These are phyloP conservation scores for Podospora bellae-mahoneyi DNA, from an alignment of 495 filamentous ascomycete genomes.

Conservation along the genomic window DNA sequence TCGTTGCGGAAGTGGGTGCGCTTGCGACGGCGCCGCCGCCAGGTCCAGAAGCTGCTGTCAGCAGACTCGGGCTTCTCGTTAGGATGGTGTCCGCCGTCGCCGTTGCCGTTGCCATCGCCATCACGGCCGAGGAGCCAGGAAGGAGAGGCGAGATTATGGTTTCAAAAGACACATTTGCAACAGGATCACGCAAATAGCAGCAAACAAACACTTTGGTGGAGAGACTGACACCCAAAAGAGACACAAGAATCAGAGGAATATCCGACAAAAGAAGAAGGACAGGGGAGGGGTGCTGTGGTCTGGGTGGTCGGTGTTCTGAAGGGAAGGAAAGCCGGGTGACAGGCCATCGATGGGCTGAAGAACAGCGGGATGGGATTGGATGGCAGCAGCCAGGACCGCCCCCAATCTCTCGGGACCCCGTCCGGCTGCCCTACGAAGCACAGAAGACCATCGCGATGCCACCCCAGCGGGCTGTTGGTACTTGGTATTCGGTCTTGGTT, in stretches of 20 bases:
- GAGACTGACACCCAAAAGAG: neutral
- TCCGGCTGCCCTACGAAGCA: neutral
- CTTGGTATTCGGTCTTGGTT: neutral
- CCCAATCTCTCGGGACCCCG: neutral
- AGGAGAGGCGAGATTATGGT: slow-evolving; percentile 15
- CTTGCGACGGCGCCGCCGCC: slow-evolving; percentile 15
- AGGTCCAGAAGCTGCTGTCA: slow-evolving; percentile 9
- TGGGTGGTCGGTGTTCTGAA: neutral
- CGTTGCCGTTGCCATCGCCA: slow-evolving; percentile 29
- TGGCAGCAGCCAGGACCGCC: neutral
- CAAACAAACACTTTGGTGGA: slow-evolving; percentile 1
- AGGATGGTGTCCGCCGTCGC: slow-evolving; percentile 22
- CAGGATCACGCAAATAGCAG: neutral
- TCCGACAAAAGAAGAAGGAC: neutral
- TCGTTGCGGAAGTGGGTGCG: slow-evolving; percentile 20
- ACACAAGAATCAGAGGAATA: neutral
- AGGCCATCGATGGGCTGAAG: neutral
- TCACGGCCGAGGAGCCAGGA: slow-evolving; percentile 24
- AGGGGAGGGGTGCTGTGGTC: neutral
- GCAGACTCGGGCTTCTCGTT: slow-evolving; percentile 18
- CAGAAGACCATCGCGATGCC: neutral
- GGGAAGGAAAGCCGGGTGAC: neutral
- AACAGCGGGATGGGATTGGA: neutral
- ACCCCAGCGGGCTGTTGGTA: neutral
- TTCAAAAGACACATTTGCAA: slow-evolving; percentile 23